Conservation (phyloP, 257 asterid species). For the Solanum ossicruentum region DNA sequence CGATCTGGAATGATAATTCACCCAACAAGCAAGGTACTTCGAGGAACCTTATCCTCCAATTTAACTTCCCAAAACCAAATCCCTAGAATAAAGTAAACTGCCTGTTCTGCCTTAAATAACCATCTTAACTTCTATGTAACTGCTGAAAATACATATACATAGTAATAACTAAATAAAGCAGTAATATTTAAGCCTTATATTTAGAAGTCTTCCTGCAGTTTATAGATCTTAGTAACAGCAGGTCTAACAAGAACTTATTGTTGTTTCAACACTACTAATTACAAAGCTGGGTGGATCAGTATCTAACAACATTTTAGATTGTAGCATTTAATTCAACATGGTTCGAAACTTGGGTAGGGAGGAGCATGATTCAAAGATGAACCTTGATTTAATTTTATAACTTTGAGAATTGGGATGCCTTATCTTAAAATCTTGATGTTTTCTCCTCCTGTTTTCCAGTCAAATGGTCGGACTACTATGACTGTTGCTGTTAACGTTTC, state of each 20-base stretch:
- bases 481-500: conserved; percentile 45
- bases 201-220: no score
- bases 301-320: not conserved
- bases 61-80: no score
- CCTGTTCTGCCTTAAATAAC: no score
- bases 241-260: not conserved
- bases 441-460: conserved; percentile 18
- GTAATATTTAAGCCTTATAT: no score
- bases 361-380: not conserved
- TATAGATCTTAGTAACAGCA: no score
- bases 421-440: not conserved
- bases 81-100: no score
- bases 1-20: no score
- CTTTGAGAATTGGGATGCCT: not conserved
- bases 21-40: no score
- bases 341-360: not conserved
- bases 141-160: no score
- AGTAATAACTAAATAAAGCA: no score
- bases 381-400: not conserved
- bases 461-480: conserved; percentile 51
- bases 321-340: not conserved
- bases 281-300: not conserved
- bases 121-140: no score
- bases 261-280: not conserved
- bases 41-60: no score